phyloP scores from a whole-genome alignment of 352 stramenopile genomes.

The Phytophthora fragariaefolia region DNA sequence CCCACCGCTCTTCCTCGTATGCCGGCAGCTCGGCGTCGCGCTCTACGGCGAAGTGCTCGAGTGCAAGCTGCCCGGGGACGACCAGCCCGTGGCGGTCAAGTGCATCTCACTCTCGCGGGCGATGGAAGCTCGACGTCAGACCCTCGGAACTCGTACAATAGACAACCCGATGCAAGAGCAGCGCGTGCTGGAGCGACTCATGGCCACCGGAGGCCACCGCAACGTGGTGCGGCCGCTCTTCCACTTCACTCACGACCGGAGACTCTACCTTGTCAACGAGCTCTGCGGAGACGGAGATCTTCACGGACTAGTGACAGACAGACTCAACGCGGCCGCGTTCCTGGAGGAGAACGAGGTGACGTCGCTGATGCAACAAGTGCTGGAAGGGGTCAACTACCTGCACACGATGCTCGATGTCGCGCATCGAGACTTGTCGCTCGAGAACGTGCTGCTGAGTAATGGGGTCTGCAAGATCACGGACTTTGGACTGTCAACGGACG shows the following conservation, averaged over 20 bases:
- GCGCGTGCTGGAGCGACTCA: too few species aligned
- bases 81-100: conserved; percentile 35
- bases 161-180: conserved; percentile 41
- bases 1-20: conserved; percentile 22
- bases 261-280: conserved; percentile 56
- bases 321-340: conserved; percentile 4
- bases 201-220: conserved; percentile 29
- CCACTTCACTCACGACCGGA: conserved; percentile 25
- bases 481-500: conserved; percentile 51
- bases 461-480: conserved; percentile 37
- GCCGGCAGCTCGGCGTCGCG: conserved; percentile 22
- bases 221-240: conserved; percentile 40
- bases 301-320: conserved; percentile 34
- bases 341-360: too few species aligned
- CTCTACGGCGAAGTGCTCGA: conserved; percentile 43
- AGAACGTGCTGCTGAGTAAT: conserved; percentile 60
- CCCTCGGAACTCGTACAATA: not conserved
- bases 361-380: too few species aligned
- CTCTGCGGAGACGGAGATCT: conserved; percentile 58
- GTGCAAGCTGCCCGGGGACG: conserved; percentile 21
- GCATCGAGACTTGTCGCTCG: conserved; percentile 22
- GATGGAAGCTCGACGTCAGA: conserved; percentile 8
- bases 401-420: too few species aligned
- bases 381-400: too few species aligned
- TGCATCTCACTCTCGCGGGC: conserved; percentile 31